Evolutionary conservation across 2,329 filamentous ascomycete genomes (phyloP), one percentile per base, ranked within the genome.

Genomic region (Polychaeton citri): DNA sequence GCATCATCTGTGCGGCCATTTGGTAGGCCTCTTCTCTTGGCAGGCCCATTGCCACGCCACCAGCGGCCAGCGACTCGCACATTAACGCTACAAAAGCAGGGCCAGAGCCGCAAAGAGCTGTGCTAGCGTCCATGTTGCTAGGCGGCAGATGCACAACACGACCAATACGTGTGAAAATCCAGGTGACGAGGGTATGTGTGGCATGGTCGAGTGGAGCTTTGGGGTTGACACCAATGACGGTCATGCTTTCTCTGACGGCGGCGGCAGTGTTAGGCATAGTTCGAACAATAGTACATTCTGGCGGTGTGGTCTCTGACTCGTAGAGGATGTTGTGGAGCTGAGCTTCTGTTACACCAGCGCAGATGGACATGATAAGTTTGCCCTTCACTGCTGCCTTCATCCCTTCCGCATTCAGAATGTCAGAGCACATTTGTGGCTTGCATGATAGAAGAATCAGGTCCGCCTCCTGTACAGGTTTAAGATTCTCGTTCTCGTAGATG

Each of bases 241-340:
- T 88, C 81, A 90, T 90, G 47, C 74, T 78, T 59, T 92, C 79
- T 32, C 82, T 65, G 39, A 92, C 79, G 33, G 82, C 69, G 18
- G 78, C 77, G 8, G 84, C 83, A 0, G 81, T 87, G 63, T 92
- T 92, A 47, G 84, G 84, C 74, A 92, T 85, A 37, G 80, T 83
- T 20, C 84, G 71, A 4, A 92, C 77, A 31, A 90, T 69, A 30
- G 72, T 66, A 58, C 74, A 81, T n/a, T 60, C 58, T n/a, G 48
- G 49, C 24, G 68, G 64, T 15, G 68, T 60, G 7, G 64, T 61
- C 24, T 28, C 24, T 12, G 24, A 28, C 18, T 69, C 68, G 49
- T 81, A 76, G 9, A 88, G 59, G 20, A 73, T 69, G 12, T 62
- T 61, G 50, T 79, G 71, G 43, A 93, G 75, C 49, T 86, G 75